These are phyloP conservation scores for Aspergillus homomorphus DNA, from an alignment of 495 filamentous ascomycete genomes.

Conservation along the genomic window DNA sequence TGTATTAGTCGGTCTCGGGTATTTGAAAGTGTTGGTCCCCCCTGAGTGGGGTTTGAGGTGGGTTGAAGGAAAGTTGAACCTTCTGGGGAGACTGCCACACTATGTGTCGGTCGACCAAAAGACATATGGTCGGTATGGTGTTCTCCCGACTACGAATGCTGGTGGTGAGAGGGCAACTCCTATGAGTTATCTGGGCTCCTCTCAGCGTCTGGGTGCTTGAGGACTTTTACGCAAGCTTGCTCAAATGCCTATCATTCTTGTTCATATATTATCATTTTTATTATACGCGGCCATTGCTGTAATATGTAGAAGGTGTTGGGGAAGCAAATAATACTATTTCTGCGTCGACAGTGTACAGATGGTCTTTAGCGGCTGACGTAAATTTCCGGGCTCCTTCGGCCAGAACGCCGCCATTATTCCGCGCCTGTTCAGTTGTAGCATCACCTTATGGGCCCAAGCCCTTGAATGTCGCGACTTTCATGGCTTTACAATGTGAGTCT, in stretches of 20 bases:
- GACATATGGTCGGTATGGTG: constrained; percentile 91
- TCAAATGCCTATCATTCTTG: constrained; percentile 26
- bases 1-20: constrained; percentile 70
- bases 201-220: constrained; percentile 65
- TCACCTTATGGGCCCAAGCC: constrained; percentile 16
- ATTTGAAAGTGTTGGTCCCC: constrained; percentile 77
- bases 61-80: constrained; percentile 80
- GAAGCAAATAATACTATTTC: constrained; percentile 20
- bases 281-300: constrained; percentile 14
- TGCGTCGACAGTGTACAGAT: constrained; percentile 18
- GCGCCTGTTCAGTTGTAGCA: background rate
- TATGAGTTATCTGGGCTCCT: constrained; percentile 55
- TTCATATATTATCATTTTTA: constrained; percentile 31
- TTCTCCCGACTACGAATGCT: constrained; percentile 61
- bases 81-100: constrained; percentile 76
- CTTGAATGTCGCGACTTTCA: constrained; percentile 27
- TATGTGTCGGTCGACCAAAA: constrained; percentile 93
- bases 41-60: constrained; percentile 77
- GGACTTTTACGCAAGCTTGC: constrained; percentile 5
- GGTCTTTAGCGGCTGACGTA: constrained; percentile 29
- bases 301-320: constrained; percentile 12
- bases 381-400: constrained; percentile 18
- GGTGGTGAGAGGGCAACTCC: constrained; percentile 46
- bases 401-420: constrained; percentile 1
- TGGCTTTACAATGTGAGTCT: constrained; percentile 46